phyloP scores from a whole-genome alignment of 441 rosid genomes.

The Erodium texanum region DNA sequence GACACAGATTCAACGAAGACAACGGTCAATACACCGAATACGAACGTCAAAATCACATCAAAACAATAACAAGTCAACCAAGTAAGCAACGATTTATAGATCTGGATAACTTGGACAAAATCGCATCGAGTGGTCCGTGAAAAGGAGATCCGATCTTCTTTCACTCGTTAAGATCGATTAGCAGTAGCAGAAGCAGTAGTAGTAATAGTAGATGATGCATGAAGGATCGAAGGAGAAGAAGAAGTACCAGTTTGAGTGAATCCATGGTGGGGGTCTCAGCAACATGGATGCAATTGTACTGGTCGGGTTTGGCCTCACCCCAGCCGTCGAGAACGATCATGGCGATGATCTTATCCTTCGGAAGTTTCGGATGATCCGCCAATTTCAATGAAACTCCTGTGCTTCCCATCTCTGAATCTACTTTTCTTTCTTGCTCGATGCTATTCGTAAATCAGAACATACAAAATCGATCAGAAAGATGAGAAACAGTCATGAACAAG shows the following conservation, averaged over 20 bases:
- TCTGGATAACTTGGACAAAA: neutral
- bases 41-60: neutral
- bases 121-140: neutral
- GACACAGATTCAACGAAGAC: neutral
- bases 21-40: neutral
- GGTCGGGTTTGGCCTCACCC: constrained; percentile 86
- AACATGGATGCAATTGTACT: constrained; percentile 76
- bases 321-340: constrained; percentile 86
- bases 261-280: constrained; percentile 93
- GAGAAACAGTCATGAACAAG: neutral
- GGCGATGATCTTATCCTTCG: constrained; percentile 68
- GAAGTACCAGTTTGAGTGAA: constrained; percentile 61
- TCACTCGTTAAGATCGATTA: neutral
- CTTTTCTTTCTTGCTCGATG: neutral
- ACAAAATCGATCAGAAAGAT: neutral
- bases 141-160: neutral
- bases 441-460: neutral
- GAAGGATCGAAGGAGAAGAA: neutral
- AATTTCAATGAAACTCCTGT: constrained; percentile 46
- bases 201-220: neutral
- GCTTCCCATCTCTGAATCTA: constrained; percentile 32
- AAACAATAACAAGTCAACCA: neutral
- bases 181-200: neutral
- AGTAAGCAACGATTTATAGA: neutral
- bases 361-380: constrained; percentile 72